Evolutionary conservation across 495 filamentous ascomycete species (phyloP), one percentile per base, ranked within the genome.

Genomic region (Talaromyces liani): DNA sequence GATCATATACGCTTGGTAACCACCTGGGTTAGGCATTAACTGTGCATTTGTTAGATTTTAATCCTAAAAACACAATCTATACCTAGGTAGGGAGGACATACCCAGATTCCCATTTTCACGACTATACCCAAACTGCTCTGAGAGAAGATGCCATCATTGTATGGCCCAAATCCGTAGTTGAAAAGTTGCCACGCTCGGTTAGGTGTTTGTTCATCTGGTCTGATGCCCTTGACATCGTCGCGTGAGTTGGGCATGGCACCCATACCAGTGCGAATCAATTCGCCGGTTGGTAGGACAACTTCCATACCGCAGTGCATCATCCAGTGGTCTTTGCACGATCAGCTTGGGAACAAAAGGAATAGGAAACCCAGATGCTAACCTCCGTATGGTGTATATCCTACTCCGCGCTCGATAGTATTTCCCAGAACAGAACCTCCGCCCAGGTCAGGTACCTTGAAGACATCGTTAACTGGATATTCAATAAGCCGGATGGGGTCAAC

Each of bases 51-150:
- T 31, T 31, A 31, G 6, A 0, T 31, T 31, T 1, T 31, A 31
- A 24, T 24, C 22, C 22, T 2, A 1, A 24, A 24, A 24, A 2
- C 22, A 24, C 22, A 24, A 24, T 24, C 22, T 24, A 24, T 24
- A n/a, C n/a, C n/a, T n/a, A n/a, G n/a, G n/a, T n/a, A n/a, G n/a
- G n/a, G n/a, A n/a, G n/a, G n/a, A 6, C 29, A 5, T 31, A 31
- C 29, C 29, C 78, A 79, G 58, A 87, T 74, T 8, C 84, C 83
- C 78, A 87, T 82, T 70, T 86, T 85, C 1, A 75, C 79, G 2
- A 86, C 82, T 56, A 87, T 85, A 22, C 83, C 85, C 54, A 82
- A 76, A 66, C 80, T 84, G 65, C 71, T 77, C 67, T 87, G 85
- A 0, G 77, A 74, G 70, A 87, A 87, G 60, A 86, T 77, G 29